phyloP scores from a whole-genome alignment of 495 filamentous ascomycete species.

The Talaromyces nanjingensis region DNA sequence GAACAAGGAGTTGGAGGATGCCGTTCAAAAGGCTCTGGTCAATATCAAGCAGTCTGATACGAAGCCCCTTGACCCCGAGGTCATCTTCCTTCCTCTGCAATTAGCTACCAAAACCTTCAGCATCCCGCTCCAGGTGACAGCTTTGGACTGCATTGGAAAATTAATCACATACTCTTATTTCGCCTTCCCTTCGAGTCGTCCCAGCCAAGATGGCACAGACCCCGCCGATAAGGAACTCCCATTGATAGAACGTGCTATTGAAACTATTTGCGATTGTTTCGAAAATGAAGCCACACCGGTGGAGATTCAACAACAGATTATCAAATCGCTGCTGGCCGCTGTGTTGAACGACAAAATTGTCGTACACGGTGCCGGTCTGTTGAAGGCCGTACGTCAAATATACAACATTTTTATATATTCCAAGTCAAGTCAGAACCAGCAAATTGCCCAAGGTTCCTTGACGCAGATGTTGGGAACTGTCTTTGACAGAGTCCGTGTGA shows the following conservation, averaged over 20 bases:
- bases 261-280: conserved; percentile 99
- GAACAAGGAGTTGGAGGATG: conserved; percentile 71
- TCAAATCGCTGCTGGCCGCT: conserved; percentile 91
- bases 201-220: conserved; percentile 32
- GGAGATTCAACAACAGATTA: conserved; percentile 93
- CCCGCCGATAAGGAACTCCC: conserved; percentile 45
- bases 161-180: conserved; percentile 98
- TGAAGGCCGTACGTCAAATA: conserved; percentile 97
- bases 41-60: conserved; percentile 73
- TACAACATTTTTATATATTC: conserved; percentile 98
- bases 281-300: conserved; percentile 86
- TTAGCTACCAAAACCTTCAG: conserved; percentile 80
- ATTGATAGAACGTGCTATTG: conserved; percentile 94
- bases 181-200: conserved; percentile 57
- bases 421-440: conserved; percentile 84
- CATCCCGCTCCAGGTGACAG: conserved; percentile 76
- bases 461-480: conserved; percentile 99
- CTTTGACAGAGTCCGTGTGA: conserved; percentile 86
- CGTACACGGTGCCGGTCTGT: conserved; percentile 89
- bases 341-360: conserved; percentile 98
- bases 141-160: conserved; percentile 97
- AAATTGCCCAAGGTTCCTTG: conserved; percentile 90
- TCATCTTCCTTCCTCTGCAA: conserved; percentile 85
- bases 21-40: conserved; percentile 70
- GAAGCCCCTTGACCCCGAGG: conserved; percentile 68